Conservation (phyloP, 148 eudicot species). For the Heliamphora exappendiculata region DNA sequence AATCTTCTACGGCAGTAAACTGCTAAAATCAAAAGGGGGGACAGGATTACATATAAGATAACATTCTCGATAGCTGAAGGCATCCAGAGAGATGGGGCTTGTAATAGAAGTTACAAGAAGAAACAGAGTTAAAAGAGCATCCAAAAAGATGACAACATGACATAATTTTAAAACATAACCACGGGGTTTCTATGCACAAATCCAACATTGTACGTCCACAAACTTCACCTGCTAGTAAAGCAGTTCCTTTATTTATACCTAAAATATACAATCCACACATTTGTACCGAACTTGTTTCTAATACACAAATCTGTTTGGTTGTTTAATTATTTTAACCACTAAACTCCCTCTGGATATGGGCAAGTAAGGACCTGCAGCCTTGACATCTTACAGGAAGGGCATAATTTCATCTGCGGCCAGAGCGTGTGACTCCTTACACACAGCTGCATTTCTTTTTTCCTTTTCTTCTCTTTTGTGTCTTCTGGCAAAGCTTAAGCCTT, state of each 20-base stretch:
- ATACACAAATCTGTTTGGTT: too few relatives aligned
- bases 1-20: conserved; percentile 6
- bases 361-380: too few relatives aligned
- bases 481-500: not conserved
- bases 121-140: not conserved
- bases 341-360: too few relatives aligned
- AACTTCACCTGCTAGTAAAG: not conserved
- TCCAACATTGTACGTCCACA: not conserved
- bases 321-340: too few relatives aligned
- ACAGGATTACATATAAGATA: not conserved
- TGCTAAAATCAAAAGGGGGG: not conserved
- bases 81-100: not conserved
- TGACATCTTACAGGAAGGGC: too few relatives aligned
- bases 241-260: not conserved
- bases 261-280: not conserved
- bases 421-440: too few relatives aligned
- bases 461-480: not conserved
- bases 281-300: too few relatives aligned
- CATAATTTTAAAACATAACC: not conserved
- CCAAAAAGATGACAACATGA: not conserved
- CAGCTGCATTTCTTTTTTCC: too few relatives aligned
- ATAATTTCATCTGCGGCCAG: too few relatives aligned
- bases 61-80: not conserved
- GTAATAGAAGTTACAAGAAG: not conserved
- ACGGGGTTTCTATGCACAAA: not conserved